Base-by-base conservation (phyloP, 768 basidiomycete species). In the Podaxis sp. region DNA sequence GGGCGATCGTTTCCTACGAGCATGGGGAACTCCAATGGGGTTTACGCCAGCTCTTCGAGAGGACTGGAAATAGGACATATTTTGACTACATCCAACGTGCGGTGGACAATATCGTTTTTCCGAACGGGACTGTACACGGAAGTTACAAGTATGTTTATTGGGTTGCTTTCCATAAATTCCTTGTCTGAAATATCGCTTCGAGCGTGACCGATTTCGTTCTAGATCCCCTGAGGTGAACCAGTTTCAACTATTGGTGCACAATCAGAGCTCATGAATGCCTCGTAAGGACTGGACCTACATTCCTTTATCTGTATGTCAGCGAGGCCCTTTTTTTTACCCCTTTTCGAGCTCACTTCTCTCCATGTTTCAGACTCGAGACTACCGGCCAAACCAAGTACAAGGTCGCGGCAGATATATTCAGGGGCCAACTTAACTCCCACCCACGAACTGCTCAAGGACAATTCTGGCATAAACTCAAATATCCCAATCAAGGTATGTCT, bases 401-500 rank as follows among this genome's bases (percentile, higher is more conserved):
- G 60, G 73, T 57, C 14, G 79, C 78, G 0, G 76, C 77, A 32
- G 73, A 76, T 56, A 74, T 63, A 21, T 79, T 72, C 67, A 71
- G 74, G 7, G 53, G 55, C 11, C 80, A 80, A 64, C 69, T 80
- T 9, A 66, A 77, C 62, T 68, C 63, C 10, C 79, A 80, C 60
- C 77, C 79, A 23, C 77, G 79, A 16, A 80, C 77, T 14, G 71
- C 70, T 0, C 69, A 79, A 65, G 79, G 79, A 6, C 77, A 78
- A 61, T 79, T 79, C 63, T 79, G 79, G 79, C 79, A 80, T 68
- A 79, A 78, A 61, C 65, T 73, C 2, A 72, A 57, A 35, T 79
- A 79, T 63, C 70, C 72, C 6, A 76, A 80, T 61, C 74, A 80
- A 75, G 78, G 79, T 76, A 25, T 4, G 64, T 13, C 2, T 25